Evolutionary conservation across 1,284 basidiomycete genomes (phyloP).

Genomic region (Stereum hirsutum): DNA sequence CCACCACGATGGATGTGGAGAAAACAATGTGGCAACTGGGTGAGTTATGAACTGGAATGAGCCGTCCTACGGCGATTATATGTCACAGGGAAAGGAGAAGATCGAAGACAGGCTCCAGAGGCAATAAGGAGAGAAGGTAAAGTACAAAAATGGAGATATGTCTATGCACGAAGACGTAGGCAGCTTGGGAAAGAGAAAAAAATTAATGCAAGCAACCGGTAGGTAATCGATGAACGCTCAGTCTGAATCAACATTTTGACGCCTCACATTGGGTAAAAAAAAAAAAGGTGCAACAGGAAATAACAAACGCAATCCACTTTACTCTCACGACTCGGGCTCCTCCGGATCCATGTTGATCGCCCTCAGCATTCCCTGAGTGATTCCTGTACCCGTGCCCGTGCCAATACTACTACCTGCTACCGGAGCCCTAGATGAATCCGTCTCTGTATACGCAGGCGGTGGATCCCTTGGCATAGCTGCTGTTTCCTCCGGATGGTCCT

Average conservation of each 20-base stretch:
- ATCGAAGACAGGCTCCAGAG: neutral
- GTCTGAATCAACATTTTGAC: neutral
- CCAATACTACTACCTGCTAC: neutral
- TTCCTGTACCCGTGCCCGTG: neutral
- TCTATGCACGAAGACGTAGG: neutral
- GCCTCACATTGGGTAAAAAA: neutral
- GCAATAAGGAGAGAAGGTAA: neutral
- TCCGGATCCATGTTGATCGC: neutral
- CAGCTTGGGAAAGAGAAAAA: neutral
- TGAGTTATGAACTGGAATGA: too few relatives aligned
- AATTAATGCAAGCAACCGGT: neutral
- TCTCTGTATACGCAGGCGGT: conserved; percentile 9
- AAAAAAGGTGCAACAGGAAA: neutral
- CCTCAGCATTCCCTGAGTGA: neutral
- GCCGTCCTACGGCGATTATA: too few relatives aligned
- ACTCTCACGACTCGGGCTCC: neutral
- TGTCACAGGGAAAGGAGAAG: neutral
- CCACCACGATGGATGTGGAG: too few relatives aligned
- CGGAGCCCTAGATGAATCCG: conserved; percentile 5
- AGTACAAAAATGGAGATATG: neutral
- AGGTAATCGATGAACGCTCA: neutral
- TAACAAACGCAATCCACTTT: neutral
- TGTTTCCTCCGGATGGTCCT: too few relatives aligned
- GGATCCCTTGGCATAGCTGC: conserved; percentile 1
- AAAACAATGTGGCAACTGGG: too few relatives aligned